A percentile compares a stretch with the other conserved stretches of the same genome.
Evolutionary conservation across 1,284 basidiomycete genomes (phyloP).

Genomic region (Fomitiporia mediterranea): DNA sequence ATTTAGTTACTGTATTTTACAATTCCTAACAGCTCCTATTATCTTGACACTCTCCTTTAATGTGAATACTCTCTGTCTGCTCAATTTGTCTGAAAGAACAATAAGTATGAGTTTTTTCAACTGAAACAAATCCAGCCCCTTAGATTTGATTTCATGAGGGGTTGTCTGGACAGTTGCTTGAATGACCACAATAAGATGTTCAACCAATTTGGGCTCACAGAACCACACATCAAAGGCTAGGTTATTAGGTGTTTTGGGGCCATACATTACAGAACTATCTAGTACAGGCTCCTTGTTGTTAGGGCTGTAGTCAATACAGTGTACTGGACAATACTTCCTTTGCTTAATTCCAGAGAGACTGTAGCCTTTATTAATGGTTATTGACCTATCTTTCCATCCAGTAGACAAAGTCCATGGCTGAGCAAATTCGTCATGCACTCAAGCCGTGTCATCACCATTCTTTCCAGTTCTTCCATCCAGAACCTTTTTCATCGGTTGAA

Average conservation of each 20-base stretch:
- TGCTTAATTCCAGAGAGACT: no score
- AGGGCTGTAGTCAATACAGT: neutral
- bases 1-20: no score
- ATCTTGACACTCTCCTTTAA: no score
- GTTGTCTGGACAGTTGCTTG: neutral
- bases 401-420: neutral
- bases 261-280: neutral
- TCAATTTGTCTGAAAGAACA: no score
- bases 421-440: neutral
- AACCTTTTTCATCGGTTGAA: neutral
- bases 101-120: no score
- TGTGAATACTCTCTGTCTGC: no score
- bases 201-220: neutral
- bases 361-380: no score
- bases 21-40: no score
- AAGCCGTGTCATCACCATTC: conserved; percentile 1
- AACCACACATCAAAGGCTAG: conserved; percentile 1
- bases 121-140: neutral
- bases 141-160: neutral
- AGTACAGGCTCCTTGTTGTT: neutral
- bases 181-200: neutral
- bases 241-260: no score
- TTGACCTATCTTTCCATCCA: no score
- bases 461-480: neutral
- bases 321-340: no score